A percentile compares a stretch with the other conserved stretches of the same genome.
Conservation (phyloP, 2,329 filamentous ascomycete genomes). For the Paradendryphiella salina region DNA sequence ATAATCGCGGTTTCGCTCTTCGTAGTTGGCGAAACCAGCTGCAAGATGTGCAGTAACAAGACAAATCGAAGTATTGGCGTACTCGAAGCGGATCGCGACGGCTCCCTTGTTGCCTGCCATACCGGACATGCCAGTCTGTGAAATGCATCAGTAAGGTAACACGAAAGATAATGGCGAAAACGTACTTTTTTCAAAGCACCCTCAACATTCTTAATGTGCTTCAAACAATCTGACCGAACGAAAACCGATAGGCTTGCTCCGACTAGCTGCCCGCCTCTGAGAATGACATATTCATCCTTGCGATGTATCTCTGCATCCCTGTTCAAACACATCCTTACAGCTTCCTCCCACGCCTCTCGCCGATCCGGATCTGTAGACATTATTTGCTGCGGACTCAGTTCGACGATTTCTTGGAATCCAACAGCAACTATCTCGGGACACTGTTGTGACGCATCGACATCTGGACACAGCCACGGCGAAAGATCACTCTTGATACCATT, state of each 20-base stretch:
- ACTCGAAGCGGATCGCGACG: constrained; percentile 93
- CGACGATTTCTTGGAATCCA: constrained; percentile 98
- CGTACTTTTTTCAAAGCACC: constrained; percentile 84
- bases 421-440: constrained; percentile 86
- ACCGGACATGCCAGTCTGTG: constrained; percentile 81
- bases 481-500: constrained; percentile 78
- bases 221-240: constrained; percentile 75
- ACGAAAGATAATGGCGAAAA: neutral
- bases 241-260: constrained; percentile 92
- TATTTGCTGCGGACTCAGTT: constrained; percentile 94
- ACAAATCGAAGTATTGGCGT: constrained; percentile 87
- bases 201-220: constrained; percentile 92
- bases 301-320: constrained; percentile 65
- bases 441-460: constrained; percentile 57
- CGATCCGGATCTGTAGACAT: constrained; percentile 95
- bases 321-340: constrained; percentile 79
- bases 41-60: constrained; percentile 96
- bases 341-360: constrained; percentile 82
- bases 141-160: constrained; percentile 18
- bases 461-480: constrained; percentile 81
- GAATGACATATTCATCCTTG: constrained; percentile 79
- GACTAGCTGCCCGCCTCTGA: constrained; percentile 91
- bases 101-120: constrained; percentile 98
- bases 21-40: constrained; percentile 94
- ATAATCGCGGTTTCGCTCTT: constrained; percentile 93